Base-by-base conservation (phyloP, 2,329 filamentous ascomycete species). In the Trichoderma semiorbis region DNA sequence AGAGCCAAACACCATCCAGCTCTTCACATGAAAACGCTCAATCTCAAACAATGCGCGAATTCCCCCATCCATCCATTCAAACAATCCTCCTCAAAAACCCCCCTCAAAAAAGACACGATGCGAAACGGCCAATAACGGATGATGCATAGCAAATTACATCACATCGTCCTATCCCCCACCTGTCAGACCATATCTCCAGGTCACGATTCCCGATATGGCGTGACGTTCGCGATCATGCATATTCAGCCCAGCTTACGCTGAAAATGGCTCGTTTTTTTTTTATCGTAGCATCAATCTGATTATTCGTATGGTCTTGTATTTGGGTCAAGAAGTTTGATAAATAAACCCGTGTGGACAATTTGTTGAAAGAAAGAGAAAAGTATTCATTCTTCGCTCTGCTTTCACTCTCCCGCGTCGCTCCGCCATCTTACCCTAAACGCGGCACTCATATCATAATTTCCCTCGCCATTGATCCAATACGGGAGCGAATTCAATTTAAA, bases 151-250 rank as follows among this genome's bases (percentile, higher is more conserved):
- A 18, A 24, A 58, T 47, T 68, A 43, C 65, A 68, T 68, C 24
- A 60, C 65, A 69, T 69, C 68, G 68, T 50, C 24, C 21, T 66
- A 67, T 61, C 63, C 69, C 53, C 36, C 21, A 32, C 47, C 55
- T 18, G 62, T 71, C 69, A 66, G 62, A 67, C 69, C 69, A 71
- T 67, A 14, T 50, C 55, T 55, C 62, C 8, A 47, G 62, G 30
- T 39, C 43, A 50, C 39, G 36, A 61, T 60, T 53, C 32, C 62
- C 69, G 39, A 71, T 61, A 39, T 71, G 69, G 62, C 62, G 53
- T 71, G 69, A 71, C 63, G n/a, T 8, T 21, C 36, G 2, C 36
- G 14, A 67, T 71, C 53, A 71, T 69, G 67, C 39, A 43, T 69
- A 34, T 69, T 69, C 28, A 58, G 65, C 55, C 36, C 65, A 68